Evolutionary conservation across 768 basidiomycete species (phyloP).

Genomic region (Leccinum obscurum): DNA sequence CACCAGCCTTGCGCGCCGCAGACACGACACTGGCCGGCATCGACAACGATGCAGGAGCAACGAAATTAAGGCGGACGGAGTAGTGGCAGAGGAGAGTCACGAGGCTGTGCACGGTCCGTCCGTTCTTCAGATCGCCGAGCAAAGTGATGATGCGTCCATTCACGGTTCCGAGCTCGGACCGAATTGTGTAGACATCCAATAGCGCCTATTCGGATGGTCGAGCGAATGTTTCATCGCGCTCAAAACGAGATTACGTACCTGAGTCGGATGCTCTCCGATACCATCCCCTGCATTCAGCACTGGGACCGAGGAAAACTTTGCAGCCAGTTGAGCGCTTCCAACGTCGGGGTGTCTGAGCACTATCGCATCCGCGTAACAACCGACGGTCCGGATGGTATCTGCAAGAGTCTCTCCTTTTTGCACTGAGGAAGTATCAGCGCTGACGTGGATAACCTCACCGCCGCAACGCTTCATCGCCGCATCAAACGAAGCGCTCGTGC

Average conservation of each 20-base stretch:
- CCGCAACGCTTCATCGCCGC: constrained; percentile 99
- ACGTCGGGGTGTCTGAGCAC: constrained; percentile 94
- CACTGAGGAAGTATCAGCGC: constrained; percentile 81
- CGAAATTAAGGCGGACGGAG: constrained; percentile 93
- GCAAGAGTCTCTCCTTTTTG: constrained; percentile 91
- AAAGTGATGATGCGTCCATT: constrained; percentile 93
- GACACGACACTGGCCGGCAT: constrained; percentile 89
- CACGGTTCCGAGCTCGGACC: constrained; percentile 96
- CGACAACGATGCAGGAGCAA: constrained; percentile 79
- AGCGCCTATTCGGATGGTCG: constrained; percentile 53
- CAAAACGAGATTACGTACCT: constrained; percentile 49
- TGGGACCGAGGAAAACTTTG: constrained; percentile 93
- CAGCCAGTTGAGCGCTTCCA: constrained; percentile 93
- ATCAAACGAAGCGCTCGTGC: constrained; percentile 95
- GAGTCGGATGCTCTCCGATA: constrained; percentile 95
- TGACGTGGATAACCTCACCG: constrained; percentile 88
- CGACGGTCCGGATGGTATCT: constrained; percentile 92
- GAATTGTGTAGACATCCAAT: constrained; percentile 90
- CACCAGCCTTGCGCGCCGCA: constrained; percentile 80
- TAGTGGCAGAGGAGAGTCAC: constrained; percentile 92
- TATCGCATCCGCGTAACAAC: constrained; percentile 93
- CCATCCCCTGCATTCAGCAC: constrained; percentile 98
- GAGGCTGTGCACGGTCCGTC: constrained; percentile 94
- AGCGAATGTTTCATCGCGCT: neutral
- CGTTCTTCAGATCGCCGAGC: constrained; percentile 96